A percentile compares a stretch with the other conserved stretches of the same genome.
Evolutionary conservation across 2,329 filamentous ascomycete genomes (phyloP).

Genomic region (Fusarium pilosicola): DNA sequence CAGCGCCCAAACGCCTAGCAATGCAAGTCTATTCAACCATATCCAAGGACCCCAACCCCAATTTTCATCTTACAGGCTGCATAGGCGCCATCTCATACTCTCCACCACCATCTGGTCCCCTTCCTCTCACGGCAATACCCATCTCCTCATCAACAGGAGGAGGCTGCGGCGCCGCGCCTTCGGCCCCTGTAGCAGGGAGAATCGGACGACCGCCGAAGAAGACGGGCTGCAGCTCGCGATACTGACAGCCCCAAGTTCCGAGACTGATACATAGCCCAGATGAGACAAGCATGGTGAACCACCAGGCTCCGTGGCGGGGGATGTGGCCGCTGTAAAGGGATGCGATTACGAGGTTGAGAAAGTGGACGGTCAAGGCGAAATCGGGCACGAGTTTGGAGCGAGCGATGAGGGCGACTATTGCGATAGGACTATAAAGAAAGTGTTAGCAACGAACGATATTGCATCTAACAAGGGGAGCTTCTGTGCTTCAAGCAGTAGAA

Average conservation of each 20-base stretch:
- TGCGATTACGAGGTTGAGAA: conserved; percentile 81
- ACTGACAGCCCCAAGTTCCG: conserved; percentile 91
- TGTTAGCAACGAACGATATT: conserved; percentile 17
- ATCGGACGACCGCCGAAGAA: conserved; percentile 75
- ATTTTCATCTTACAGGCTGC: conserved; percentile 37
- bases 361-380: conserved; percentile 89
- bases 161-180: conserved; percentile 30
- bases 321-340: conserved; percentile 81
- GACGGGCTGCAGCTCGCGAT: conserved; percentile 88
- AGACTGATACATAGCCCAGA: conserved; percentile 63
- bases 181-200: conserved; percentile 44
- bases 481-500: conserved; percentile 17
- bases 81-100: conserved; percentile 73
- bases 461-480: background rate
- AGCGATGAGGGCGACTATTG: conserved; percentile 83
- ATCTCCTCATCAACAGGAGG: conserved; percentile 57
- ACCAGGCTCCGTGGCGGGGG: conserved; percentile 87
- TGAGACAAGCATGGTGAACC: conserved; percentile 68
- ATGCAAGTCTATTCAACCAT: conserved; percentile 48
- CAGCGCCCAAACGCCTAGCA: conserved; percentile 47
- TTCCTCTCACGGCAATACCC: conserved; percentile 62
- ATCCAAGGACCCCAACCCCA: background rate
- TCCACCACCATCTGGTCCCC: conserved; percentile 64
- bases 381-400: conserved; percentile 95
- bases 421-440: conserved; percentile 71